Evolutionary conservation across 1,284 basidiomycete species (phyloP).

Genomic region (Xerocomus alliaceus): DNA sequence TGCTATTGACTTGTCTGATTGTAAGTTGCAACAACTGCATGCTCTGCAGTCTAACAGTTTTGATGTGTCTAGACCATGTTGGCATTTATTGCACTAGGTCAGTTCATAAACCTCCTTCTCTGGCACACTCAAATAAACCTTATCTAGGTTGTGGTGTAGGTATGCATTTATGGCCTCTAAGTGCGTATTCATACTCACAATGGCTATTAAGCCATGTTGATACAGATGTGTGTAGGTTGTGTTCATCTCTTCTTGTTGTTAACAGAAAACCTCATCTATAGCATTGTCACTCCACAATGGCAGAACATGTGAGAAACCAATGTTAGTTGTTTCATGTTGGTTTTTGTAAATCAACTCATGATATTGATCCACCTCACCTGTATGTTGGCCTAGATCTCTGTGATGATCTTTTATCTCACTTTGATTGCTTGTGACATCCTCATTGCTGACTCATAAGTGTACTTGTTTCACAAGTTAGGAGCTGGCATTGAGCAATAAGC

Average conservation of each 20-base stretch:
- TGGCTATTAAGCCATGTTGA: constrained; percentile 26
- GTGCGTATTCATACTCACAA: constrained; percentile 7
- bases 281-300: constrained; percentile 36
- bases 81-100: constrained; percentile 40
- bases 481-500: constrained; percentile 40
- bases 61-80: constrained; percentile 28
- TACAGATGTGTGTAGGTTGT: constrained; percentile 31
- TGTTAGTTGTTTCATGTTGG: constrained; percentile 23
- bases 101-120: constrained; percentile 1
- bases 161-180: constrained; percentile 15
- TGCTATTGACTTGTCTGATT: constrained; percentile 34
- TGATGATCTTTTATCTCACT: constrained; percentile 38
- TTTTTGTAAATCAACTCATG: background rate
- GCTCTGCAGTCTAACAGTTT: background rate
- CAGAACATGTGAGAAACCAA: constrained; percentile 34
- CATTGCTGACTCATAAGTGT: constrained; percentile 42
- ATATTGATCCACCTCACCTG: background rate
- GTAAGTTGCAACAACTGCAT: constrained; percentile 27
- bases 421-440: constrained; percentile 41
- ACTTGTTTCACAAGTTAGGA: constrained; percentile 41
- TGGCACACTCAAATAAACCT: background rate
- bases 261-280: constrained; percentile 6
- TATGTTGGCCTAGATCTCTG: constrained; percentile 30
- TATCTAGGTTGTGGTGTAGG: constrained; percentile 35
- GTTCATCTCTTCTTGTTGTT: background rate